Conservation (phyloP, 164 flowering plant species). For the Nymphaea thermarum region DNA sequence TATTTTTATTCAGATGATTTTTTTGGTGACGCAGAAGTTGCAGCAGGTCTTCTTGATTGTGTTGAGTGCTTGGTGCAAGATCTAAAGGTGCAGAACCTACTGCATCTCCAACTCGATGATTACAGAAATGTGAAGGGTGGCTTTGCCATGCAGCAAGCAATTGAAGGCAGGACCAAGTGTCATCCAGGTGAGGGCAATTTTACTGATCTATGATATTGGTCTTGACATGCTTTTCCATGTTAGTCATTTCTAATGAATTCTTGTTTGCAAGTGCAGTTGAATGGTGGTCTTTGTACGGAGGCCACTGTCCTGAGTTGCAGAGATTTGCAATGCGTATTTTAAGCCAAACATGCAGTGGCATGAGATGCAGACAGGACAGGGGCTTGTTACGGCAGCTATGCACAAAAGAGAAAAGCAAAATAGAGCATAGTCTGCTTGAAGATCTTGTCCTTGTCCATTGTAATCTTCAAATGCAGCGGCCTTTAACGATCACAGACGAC, state of each 20-base stretch:
- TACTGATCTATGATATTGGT: neutral
- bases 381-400: slow-evolving; percentile 32
- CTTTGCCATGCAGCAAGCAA: slow-evolving; percentile 21
- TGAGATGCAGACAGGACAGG: slow-evolving; percentile 32
- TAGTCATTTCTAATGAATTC: neutral
- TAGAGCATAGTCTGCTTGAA: slow-evolving; percentile 20
- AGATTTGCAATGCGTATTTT: slow-evolving; percentile 38
- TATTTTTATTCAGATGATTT: slow-evolving; percentile 35
- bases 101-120: slow-evolving; percentile 28
- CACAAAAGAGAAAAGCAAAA: slow-evolving; percentile 19
- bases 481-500: neutral
- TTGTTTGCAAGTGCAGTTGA: slow-evolving; percentile 21
- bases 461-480: slow-evolving; percentile 21
- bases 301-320: slow-evolving; percentile 46
- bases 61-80: slow-evolving; percentile 29
- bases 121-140: slow-evolving; percentile 25
- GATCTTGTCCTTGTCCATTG: slow-evolving; percentile 24
- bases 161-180: slow-evolving; percentile 14
- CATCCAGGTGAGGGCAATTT: slow-evolving; percentile 29
- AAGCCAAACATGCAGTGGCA: slow-evolving; percentile 42
- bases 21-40: slow-evolving; percentile 39
- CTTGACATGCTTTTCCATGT: neutral
- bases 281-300: slow-evolving; percentile 63
- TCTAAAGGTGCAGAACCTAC: slow-evolving; percentile 16
- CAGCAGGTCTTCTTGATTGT: slow-evolving; percentile 32